Evolutionary conservation across 768 basidiomycete species (phyloP).

Genomic region (Cyclocybe cylindracea): DNA sequence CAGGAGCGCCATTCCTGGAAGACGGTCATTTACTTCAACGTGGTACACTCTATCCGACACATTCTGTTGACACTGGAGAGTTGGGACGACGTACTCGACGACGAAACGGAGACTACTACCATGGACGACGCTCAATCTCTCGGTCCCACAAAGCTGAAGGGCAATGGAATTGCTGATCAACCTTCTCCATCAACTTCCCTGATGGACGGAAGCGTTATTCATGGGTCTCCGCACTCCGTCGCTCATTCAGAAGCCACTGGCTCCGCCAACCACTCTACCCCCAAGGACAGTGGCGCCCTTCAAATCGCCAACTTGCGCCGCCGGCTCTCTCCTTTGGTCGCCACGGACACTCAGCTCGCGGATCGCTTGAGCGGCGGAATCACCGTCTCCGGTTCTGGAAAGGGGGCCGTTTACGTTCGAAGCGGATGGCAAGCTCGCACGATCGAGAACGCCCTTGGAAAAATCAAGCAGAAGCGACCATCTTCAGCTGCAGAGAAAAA

Average conservation of each 20-base stretch:
- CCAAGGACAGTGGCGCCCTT: conserved; percentile 29
- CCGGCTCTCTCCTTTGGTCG: conserved; percentile 60
- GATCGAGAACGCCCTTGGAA: conserved; percentile 51
- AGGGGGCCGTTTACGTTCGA: conserved; percentile 74
- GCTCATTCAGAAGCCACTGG: conserved; percentile 27
- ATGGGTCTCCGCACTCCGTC: conserved; percentile 27
- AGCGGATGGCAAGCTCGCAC: conserved; percentile 81
- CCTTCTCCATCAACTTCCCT: conserved; percentile 42
- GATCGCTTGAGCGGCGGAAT: conserved; percentile 76
- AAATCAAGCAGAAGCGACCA: conserved; percentile 33
- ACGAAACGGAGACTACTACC: conserved; percentile 31
- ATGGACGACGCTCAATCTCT: conserved; percentile 31
- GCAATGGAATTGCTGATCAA: conserved; percentile 36
- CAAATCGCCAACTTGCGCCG: conserved; percentile 59
- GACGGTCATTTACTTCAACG: conserved; percentile 75
- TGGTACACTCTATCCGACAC: conserved; percentile 69
- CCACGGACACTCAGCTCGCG: conserved; percentile 63
- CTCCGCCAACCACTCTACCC: conserved; percentile 25
- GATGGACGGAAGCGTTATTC: conserved; percentile 20
- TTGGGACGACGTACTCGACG: conserved; percentile 63
- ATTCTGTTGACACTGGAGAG: conserved; percentile 64
- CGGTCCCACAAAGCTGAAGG: conserved; percentile 22
- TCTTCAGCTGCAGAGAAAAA: conserved; percentile 32
- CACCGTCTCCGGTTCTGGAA: conserved; percentile 73
- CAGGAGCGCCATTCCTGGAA: conserved; percentile 73